Evolutionary conservation across 2,329 filamentous ascomycete genomes (phyloP), one percentile per base, ranked within the genome.

Genomic region (Penicillium sp.): DNA sequence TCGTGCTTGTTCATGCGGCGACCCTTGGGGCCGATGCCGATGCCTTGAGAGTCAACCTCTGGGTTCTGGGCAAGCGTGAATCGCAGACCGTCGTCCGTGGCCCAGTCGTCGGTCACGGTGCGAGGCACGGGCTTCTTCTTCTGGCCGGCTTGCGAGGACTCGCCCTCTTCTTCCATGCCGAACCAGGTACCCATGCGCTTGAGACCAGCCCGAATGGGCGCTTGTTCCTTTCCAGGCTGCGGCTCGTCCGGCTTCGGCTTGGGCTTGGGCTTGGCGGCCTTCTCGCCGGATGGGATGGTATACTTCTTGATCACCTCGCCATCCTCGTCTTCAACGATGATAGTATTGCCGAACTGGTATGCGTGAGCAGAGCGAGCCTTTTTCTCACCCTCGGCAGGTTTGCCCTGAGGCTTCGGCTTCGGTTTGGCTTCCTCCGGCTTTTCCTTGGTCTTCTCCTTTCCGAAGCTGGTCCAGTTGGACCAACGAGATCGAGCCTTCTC

Each of bases 281-380:
- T 63, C 54, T 78, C 79, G 37, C 76, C 69, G 4, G 76, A 75
- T 7, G 84, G 85, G 56, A 89, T 87, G 51, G 86, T 85, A 71
- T 88, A 88, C 69, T 87, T 88, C 78, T 88, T 88, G 74, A 89
- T 81, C 28, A 89, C 86, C 71, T 89, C 86, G 28, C 86, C 86
- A 65, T 88, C 85, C 68, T 88, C 86, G 65, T 89, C 86, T 70
- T 89, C 86, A 15, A 89, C 85, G 70, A 89, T 89, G 65, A 89
- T 87, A n/a, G 86, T 89, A 67, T 88, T 88, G 54, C 86, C 86
- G 65, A 88, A 88, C 62, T 88, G 86, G 67, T 88, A 89, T 1
- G 86, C 86, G 59, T 86, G 83, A 39, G 86, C 86, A 45, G 86
- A 86, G 31, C 85, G 86, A 28, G 54, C 57, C 53, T 67, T 67